Percentiles rank a stretch among this genome's conserved stretches.
These are phyloP conservation scores for Leucogyrophana mollusca DNA, from an alignment of 768 basidiomycete genomes.

Conservation along the genomic window DNA sequence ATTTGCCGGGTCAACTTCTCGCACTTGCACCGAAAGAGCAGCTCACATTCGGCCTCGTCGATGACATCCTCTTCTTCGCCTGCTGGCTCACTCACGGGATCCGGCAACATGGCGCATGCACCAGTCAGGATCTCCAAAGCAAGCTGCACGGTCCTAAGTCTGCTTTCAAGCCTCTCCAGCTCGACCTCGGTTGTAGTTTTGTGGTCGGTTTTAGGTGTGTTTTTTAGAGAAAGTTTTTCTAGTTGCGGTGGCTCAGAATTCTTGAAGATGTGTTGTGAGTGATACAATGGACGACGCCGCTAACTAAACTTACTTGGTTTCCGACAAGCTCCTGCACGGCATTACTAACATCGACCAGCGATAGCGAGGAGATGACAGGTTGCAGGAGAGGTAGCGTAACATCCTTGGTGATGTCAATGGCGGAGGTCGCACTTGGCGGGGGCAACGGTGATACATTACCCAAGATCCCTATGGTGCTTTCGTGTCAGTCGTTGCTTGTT, in stretches of 20 bases:
- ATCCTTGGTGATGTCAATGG: conserved; percentile 68
- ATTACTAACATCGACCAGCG: conserved; percentile 49
- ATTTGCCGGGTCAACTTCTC: conserved; percentile 18
- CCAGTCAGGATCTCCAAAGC: conserved; percentile 89
- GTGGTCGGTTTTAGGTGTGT: conserved; percentile 75
- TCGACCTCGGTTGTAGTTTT: conserved; percentile 65
- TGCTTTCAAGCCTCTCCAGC: conserved; percentile 70
- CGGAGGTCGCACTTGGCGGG: conserved; percentile 58
- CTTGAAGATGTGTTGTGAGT: conserved; percentile 26
- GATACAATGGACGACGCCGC: not conserved
- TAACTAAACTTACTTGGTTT: conserved; percentile 42
- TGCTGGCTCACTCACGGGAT: conserved; percentile 51
- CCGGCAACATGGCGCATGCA: conserved; percentile 83
- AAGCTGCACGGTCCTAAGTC: conserved; percentile 71
- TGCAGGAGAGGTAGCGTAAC: conserved; percentile 69
- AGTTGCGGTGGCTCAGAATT: conserved; percentile 45
- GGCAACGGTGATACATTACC: conserved; percentile 77
- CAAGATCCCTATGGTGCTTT: conserved; percentile 56
- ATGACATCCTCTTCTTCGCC: conserved; percentile 28
- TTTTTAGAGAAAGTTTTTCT: conserved; percentile 59
- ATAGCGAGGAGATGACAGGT: conserved; percentile 61
- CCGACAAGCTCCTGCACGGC: conserved; percentile 51
- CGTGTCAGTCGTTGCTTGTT: conserved; percentile 1
- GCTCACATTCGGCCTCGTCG: conserved; percentile 37
- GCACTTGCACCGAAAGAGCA: not conserved